Percentiles rank a stretch among this genome's conserved stretches.
These are phyloP conservation scores for Talaromyces verruculosus DNA, from an alignment of 2,329 filamentous ascomycete genomes.

Conservation along the genomic window DNA sequence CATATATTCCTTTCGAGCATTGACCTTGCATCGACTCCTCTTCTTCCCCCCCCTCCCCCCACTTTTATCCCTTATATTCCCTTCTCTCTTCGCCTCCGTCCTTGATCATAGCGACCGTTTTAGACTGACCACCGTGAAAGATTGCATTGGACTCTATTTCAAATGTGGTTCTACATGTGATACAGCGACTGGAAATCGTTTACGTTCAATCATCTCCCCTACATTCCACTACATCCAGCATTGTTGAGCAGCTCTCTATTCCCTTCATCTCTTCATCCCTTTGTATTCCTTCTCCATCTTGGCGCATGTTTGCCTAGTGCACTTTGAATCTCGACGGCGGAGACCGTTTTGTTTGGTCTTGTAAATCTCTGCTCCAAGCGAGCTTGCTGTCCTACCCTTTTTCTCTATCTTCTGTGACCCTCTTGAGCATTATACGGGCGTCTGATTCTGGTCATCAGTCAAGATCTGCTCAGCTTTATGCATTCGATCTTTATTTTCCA, in stretches of 20 bases:
- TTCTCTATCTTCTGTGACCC: conserved; percentile 23
- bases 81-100: conserved; percentile 16
- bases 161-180: conserved; percentile 15
- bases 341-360: conserved; percentile 20
- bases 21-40: conserved; percentile 11
- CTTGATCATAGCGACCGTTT: conserved; percentile 14
- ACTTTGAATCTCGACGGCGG: conserved; percentile 21
- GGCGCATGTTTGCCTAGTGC: conserved; percentile 11
- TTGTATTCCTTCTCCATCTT: conserved; percentile 17
- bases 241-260: conserved; percentile 20
- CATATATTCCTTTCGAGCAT: conserved; percentile 11
- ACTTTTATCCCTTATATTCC: background rate
- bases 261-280: background rate
- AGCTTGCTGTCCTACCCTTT: conserved; percentile 27
- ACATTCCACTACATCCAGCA: conserved; percentile 17
- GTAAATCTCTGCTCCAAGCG: conserved; percentile 28
- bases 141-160: conserved; percentile 3
- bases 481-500: conserved; percentile 21
- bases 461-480: conserved; percentile 32
- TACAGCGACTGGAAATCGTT: conserved; percentile 15
- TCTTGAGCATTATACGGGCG: conserved; percentile 40
- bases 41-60: background rate
- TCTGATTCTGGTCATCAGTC: conserved; percentile 36
- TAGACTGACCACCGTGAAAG: conserved; percentile 21
- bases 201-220: background rate